These are phyloP conservation scores for Chrysopogon serrulatus DNA, from an alignment of 176 grass and related monocot species.

Conservation along the genomic window DNA sequence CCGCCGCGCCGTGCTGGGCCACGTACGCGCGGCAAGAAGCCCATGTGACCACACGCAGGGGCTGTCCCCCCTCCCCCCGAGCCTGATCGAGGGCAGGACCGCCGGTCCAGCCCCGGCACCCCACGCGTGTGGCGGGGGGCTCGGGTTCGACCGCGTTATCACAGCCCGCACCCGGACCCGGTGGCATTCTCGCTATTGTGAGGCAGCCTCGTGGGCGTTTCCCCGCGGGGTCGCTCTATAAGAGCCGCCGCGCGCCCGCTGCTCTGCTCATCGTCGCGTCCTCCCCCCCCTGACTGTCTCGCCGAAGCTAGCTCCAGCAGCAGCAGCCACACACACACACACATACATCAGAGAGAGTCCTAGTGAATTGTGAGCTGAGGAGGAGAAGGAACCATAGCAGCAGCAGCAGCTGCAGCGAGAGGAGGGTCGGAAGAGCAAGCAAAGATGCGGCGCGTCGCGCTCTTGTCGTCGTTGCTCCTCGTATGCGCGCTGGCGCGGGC, in stretches of 20 bases:
- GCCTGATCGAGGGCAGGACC: not conserved
- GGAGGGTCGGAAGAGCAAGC: not conserved
- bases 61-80: slow-evolving; percentile 5
- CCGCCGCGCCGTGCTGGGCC: not conserved
- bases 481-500: slow-evolving; percentile 26
- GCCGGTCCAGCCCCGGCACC: not conserved
- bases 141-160: too few species aligned
- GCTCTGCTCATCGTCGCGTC: not conserved
- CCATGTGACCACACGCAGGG: slow-evolving; percentile 38
- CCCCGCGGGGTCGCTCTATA: not conserved
- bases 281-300: not conserved
- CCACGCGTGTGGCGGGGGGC: not conserved
- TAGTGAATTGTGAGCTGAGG: not conserved
- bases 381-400: too few species aligned
- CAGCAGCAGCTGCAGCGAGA: not conserved
- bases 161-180: too few species aligned
- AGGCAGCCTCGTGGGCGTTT: not conserved
- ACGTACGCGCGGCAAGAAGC: not conserved
- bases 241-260: not conserved
- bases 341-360: not conserved
- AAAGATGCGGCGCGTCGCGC: slow-evolving; percentile 14
- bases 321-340: too few species aligned
- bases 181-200: slow-evolving; percentile 1
- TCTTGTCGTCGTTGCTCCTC: slow-evolving; percentile 13
- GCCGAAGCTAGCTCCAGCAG: not conserved